Percentiles rank a stretch among this genome's conserved stretches.
phyloP scores from a whole-genome alignment of 2,329 filamentous ascomycete genomes.

The Calonectria montana region DNA sequence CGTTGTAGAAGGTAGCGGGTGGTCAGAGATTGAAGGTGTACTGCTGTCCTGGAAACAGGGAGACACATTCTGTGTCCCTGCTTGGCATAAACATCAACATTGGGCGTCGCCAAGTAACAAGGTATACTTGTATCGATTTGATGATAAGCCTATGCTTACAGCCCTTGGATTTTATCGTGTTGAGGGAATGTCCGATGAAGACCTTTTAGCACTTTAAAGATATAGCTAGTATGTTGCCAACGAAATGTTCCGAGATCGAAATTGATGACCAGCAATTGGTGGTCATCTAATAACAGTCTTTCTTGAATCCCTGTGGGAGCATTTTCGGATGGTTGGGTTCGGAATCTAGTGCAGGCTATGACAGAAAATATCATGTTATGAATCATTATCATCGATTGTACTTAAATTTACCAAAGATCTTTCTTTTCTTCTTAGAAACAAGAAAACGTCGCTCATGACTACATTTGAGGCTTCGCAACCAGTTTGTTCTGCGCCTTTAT shows the following conservation, averaged over 20 bases:
- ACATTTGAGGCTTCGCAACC: no score
- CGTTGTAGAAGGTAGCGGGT: conserved; percentile 59
- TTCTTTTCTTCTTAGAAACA: no score
- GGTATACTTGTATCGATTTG: conserved; percentile 64
- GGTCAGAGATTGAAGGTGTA: conserved; percentile 52
- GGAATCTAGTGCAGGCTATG: no score
- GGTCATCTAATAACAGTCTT: background rate
- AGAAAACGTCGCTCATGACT: no score
- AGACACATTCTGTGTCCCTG: conserved; percentile 66
- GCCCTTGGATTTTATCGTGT: conserved; percentile 59
- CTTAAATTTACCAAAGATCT: no score
- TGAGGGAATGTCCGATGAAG: conserved; percentile 13
- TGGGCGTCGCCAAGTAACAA: conserved; percentile 48
- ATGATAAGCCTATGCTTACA: conserved; percentile 66
- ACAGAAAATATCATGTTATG: no score
- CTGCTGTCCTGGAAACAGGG: conserved; percentile 57
- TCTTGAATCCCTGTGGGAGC: no score
- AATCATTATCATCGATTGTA: no score
- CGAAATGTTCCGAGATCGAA: background rate
- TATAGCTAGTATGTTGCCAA: background rate
- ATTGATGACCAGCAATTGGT: background rate
- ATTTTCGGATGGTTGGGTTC: no score
- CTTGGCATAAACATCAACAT: conserved; percentile 63
- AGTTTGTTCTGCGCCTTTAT: no score
- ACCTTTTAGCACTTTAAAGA: background rate